phyloP scores from a whole-genome alignment of 805 yeast genomes.

The Wickerhamomyces strasburgensis region DNA sequence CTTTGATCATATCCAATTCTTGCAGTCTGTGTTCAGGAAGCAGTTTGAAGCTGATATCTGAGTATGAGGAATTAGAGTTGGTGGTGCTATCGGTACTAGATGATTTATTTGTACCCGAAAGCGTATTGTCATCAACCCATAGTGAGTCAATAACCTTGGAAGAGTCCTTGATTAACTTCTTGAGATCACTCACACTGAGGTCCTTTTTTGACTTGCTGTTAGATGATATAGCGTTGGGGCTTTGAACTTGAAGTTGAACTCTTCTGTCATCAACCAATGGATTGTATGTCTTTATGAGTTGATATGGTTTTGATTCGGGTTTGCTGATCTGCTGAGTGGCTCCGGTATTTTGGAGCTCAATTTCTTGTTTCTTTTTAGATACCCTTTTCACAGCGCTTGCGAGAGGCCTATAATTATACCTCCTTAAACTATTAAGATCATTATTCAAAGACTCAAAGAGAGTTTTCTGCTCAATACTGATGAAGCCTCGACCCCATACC shows the following conservation, averaged over 20 bases:
- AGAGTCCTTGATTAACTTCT: not conserved
- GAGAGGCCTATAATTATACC: conserved; percentile 18
- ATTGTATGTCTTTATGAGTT: not conserved
- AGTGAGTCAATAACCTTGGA: not conserved
- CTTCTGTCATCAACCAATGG: not conserved
- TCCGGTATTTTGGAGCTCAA: not conserved
- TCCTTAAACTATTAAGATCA: conserved; percentile 17
- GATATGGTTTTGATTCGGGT: not conserved
- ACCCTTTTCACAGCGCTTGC: conserved; percentile 10
- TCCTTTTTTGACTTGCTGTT: not conserved
- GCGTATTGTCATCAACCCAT: conserved; percentile 3
- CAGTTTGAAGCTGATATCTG: not conserved
- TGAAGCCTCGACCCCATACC: conserved; percentile 5
- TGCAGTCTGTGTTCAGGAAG: not conserved
- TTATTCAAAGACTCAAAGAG: conserved; percentile 21
- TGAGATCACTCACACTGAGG: not conserved
- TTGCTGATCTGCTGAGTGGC: not conserved
- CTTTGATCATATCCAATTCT: not conserved
- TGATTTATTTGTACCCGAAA: not conserved
- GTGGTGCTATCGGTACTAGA: not conserved
- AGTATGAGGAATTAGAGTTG: not conserved
- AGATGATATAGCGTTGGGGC: not conserved
- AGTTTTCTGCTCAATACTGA: conserved; percentile 19
- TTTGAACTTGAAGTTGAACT: no score
- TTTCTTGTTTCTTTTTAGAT: not conserved